phyloP scores from a whole-genome alignment of 1,284 basidiomycete genomes.

The Inonotus hispidus region DNA sequence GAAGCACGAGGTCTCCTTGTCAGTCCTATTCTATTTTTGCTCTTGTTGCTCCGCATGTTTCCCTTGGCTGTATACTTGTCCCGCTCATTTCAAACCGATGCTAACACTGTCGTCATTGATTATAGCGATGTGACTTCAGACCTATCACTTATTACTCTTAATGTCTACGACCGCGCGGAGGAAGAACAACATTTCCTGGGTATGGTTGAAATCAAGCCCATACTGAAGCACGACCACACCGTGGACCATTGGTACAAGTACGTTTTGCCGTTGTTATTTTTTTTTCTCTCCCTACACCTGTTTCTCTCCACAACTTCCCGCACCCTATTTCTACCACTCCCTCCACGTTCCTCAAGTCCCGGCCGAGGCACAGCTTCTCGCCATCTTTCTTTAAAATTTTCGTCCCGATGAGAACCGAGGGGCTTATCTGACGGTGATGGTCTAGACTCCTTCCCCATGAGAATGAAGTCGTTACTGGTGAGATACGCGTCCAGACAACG shows the following conservation, averaged over 20 bases:
- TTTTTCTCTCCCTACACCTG: conserved; percentile 8
- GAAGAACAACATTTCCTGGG: conserved; percentile 88
- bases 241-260: conserved; percentile 97
- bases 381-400: conserved; percentile 2
- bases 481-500: conserved; percentile 92
- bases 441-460: conserved; percentile 72
- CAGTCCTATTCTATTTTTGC: conserved; percentile 30
- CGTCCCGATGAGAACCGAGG: conserved; percentile 13
- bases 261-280: conserved; percentile 28
- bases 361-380: conserved; percentile 3
- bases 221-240: conserved; percentile 87
- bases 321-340: background rate
- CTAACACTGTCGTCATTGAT: conserved; percentile 18
- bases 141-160: conserved; percentile 81
- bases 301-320: background rate
- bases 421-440: conserved; percentile 20
- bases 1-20: conserved; percentile 99
- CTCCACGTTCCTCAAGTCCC: conserved; percentile 15
- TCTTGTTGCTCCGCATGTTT: conserved; percentile 4
- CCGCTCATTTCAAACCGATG: conserved; percentile 2
- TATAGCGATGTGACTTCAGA: conserved; percentile 92
- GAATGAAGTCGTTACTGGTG: conserved; percentile 80
- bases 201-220: conserved; percentile 85
- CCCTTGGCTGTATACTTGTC: background rate
- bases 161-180: conserved; percentile 86